These are phyloP conservation scores for Linum lewisii DNA, from an alignment of 345 rosid species.

Conservation along the genomic window DNA sequence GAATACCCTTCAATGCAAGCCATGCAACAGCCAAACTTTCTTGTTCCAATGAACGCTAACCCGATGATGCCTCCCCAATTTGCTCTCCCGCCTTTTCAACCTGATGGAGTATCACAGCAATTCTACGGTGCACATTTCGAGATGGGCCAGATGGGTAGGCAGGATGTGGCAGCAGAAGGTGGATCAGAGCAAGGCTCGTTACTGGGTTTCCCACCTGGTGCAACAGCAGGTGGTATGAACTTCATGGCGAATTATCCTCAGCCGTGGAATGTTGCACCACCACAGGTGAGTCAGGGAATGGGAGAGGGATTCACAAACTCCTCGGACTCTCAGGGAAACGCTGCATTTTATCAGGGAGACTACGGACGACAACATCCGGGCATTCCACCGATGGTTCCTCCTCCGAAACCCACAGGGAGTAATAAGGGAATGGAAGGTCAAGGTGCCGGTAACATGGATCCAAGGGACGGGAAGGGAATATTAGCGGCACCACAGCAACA, in stretches of 20 bases:
- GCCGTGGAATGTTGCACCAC: constrained; percentile 50
- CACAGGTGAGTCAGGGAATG: constrained; percentile 29
- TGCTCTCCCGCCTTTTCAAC: constrained; percentile 46
- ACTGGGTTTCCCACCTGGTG: constrained; percentile 60
- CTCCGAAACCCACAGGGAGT: constrained; percentile 22
- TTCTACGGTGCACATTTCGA: constrained; percentile 54
- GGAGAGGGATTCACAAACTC: constrained; percentile 32
- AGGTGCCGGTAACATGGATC: constrained; percentile 29
- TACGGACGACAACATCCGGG: constrained; percentile 38
- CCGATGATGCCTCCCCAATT: constrained; percentile 46
- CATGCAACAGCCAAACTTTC: constrained; percentile 56
- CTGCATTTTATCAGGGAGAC: constrained; percentile 43
- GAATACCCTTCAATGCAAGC: constrained; percentile 62
- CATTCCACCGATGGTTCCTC: constrained; percentile 28
- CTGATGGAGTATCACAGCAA: constrained; percentile 63
- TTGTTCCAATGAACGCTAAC: constrained; percentile 52
- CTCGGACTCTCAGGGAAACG: constrained; percentile 35
- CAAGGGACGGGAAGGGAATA: constrained; percentile 42
- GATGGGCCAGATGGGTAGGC: constrained; percentile 29
- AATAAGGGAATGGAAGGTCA: constrained; percentile 38
- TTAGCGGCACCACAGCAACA: constrained; percentile 19
- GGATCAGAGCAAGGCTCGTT: constrained; percentile 70
- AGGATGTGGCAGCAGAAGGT: constrained; percentile 39
- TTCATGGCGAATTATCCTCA: constrained; percentile 48
- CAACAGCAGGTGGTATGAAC: constrained; percentile 35